Base-by-base conservation (phyloP, 345 rosid genomes). In the Erysimum cheiranthoides region DNA sequence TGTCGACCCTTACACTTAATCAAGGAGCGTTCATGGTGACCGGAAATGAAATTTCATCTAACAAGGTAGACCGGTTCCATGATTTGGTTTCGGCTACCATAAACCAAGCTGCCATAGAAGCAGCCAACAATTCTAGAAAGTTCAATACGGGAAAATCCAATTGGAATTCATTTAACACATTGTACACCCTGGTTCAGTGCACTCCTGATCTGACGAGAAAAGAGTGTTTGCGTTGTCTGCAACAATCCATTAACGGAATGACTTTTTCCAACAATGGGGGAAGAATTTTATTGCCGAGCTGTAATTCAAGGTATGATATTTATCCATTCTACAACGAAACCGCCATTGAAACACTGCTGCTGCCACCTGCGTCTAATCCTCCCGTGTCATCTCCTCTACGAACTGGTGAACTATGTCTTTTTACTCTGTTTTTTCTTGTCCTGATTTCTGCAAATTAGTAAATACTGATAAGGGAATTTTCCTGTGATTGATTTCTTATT, bases 131-230 rank as follows among this genome's bases (percentile, higher is more conserved):
- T 50, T 7, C 71, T 0, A 75, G 74, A 34, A 84, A 66, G 57
- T 87, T 85, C 63, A 86, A 83, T 0, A 72, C 71, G 3, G 32
- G 9, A 28, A 47, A 50, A 1, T 61, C 14, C 2, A 10, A 66
- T 17, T 54, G 0, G 46, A 30, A 27, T 59, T 35, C 9, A n/a
- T n/a, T n/a, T n/a, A n/a, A n/a, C 49, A 62, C 39, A 50, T 14
- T 89, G 14, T 89, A 73, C 73, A 53, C 34, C 1, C 79, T 89
- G 5, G 83, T 42, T 2, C 86, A 89, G 83, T 89, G 94, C 73
- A 82, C 81, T 5, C 87, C 82, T 8, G 90, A 87, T 77, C 54
- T 87, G 16, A 70, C 77, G 0, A 4, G 6, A 0, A 3, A 4
- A 1, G 80, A 63, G 0, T 86, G 87, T 25, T 8, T 21, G 1